Percentiles rank a stretch among this genome's conserved stretches.
Conservation (phyloP, 805 yeast genomes). For the Yarrowia phangngaensis region DNA sequence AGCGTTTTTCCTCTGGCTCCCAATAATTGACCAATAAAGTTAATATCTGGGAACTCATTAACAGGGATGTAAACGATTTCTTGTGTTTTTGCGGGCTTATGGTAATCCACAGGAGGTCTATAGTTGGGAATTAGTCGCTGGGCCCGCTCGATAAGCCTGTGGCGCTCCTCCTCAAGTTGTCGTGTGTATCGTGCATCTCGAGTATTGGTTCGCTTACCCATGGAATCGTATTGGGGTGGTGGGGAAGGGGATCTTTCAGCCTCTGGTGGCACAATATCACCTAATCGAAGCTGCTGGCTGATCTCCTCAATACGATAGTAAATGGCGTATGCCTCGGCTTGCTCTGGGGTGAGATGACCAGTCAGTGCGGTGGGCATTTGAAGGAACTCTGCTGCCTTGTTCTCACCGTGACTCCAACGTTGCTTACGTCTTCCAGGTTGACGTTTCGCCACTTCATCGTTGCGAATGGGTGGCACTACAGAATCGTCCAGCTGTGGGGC, state of each 20-base stretch:
- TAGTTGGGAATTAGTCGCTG: conserved; percentile 68
- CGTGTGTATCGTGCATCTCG: conserved; percentile 63
- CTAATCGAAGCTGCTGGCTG: conserved; percentile 52
- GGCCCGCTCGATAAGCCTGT: conserved; percentile 71
- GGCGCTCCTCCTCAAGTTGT: conserved; percentile 72
- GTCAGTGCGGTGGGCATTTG: conserved; percentile 45
- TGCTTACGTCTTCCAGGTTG: conserved; percentile 30
- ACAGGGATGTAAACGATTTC: conserved; percentile 86
- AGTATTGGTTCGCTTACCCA: conserved; percentile 83
- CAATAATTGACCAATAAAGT: conserved; percentile 81
- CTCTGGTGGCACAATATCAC: conserved; percentile 49
- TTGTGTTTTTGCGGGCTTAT: conserved; percentile 62
- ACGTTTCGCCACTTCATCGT: conserved; percentile 24
- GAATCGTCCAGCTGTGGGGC: conserved; percentile 9
- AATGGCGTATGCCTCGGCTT: conserved; percentile 63
- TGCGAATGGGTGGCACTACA: conserved; percentile 22
- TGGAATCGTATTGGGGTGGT: conserved; percentile 80
- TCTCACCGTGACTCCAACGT: conserved; percentile 38
- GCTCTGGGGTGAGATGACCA: conserved; percentile 65
- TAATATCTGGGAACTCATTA: conserved; percentile 82
- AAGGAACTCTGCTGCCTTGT: conserved; percentile 34
- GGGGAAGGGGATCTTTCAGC: conserved; percentile 72
- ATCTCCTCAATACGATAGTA: conserved; percentile 77
- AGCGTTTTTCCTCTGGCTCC: conserved; percentile 97
- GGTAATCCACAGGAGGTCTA: conserved; percentile 74